phyloP scores from a whole-genome alignment of 129 eudicot genomes.

The sunflower (Helianthus annuus) region HanXRQr2.0-SUNRISE NC_035446.2:144065499-144065998 shows the following conservation, averaged over 20 bases:
- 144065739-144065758: constrained; percentile 25
- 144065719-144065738: neutral
- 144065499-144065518: no score
- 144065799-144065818: constrained; percentile 31
- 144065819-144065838: constrained; percentile 4
- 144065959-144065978: constrained; percentile 32
- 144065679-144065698: neutral
- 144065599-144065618: no score
- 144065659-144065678: neutral
- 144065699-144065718: neutral
- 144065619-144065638: no score
- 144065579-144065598: no score
- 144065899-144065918: constrained; percentile 27
- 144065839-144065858: constrained; percentile 13
- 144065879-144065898: constrained; percentile 2
- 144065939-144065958: constrained; percentile 34
- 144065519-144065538: no score
- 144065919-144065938: constrained; percentile 24
- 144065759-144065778: constrained; percentile 13
- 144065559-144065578: no score
- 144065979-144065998: constrained; percentile 11
- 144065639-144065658: neutral
- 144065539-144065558: no score
- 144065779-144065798: constrained; percentile 18
- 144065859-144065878: neutral